Evolutionary conservation across 192 early-diverging fungal species (phyloP).

Genomic region (Bifiguratus adelaidae): DNA sequence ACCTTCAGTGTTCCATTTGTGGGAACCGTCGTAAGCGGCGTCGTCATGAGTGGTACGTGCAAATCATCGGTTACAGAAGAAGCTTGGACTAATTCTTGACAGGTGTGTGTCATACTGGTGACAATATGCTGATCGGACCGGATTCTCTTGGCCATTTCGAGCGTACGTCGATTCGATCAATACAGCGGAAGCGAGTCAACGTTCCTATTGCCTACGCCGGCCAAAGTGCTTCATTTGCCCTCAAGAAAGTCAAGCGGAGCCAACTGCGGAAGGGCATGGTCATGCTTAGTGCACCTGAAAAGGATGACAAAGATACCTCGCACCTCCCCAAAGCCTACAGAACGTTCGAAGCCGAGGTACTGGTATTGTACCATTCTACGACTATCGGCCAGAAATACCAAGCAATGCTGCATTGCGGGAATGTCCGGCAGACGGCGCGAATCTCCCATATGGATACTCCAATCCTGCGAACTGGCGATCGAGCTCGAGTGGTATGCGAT

Average conservation of each 20-base stretch:
- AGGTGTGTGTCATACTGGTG: slow-evolving; percentile 72
- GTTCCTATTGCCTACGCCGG: slow-evolving; percentile 69
- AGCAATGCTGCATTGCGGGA: slow-evolving; percentile 91
- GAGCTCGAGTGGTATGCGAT: slow-evolving; percentile 51
- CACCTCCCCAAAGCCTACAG: slow-evolving; percentile 41
- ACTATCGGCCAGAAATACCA: slow-evolving; percentile 88
- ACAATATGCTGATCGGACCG: slow-evolving; percentile 76
- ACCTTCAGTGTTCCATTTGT: slow-evolving; percentile 87
- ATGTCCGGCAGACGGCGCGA: slow-evolving; percentile 76
- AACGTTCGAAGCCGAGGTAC: slow-evolving; percentile 87
- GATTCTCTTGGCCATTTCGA: slow-evolving; percentile 75
- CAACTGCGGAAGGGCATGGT: slow-evolving; percentile 83
- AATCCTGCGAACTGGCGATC: slow-evolving; percentile 78
- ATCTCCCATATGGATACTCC: slow-evolving; percentile 61
- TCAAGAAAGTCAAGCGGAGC: slow-evolving; percentile 74
- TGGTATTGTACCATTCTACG: slow-evolving; percentile 83
- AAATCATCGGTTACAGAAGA: no score
- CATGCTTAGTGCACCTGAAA: slow-evolving; percentile 33
- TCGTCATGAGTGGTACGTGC: slow-evolving; percentile 35
- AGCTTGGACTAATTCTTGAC: no score
- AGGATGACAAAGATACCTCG: slow-evolving; percentile 24
- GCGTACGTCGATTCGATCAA: slow-evolving; percentile 67
- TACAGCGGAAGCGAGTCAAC: slow-evolving; percentile 81
- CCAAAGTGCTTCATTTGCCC: slow-evolving; percentile 74
- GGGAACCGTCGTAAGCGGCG: slow-evolving; percentile 84